These are phyloP conservation scores for Petunia hybrid DNA, from an alignment of 305 asterid species.

Conservation along the genomic window DNA sequence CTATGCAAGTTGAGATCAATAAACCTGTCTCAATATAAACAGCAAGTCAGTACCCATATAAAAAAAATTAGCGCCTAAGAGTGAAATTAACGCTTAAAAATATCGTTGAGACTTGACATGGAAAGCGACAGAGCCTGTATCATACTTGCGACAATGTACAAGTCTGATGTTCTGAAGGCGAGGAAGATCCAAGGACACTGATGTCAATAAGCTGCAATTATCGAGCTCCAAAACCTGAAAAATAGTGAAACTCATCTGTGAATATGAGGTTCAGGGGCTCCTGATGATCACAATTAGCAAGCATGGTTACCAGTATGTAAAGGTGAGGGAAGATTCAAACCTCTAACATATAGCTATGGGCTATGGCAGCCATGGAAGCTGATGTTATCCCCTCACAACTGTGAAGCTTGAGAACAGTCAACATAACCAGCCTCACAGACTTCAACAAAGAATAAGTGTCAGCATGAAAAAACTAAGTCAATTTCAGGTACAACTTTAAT, in stretches of 20 bases:
- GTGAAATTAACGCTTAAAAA: constrained; percentile 16
- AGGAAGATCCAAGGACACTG: constrained; percentile 84
- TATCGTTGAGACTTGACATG: constrained; percentile 12
- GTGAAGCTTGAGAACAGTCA: constrained; percentile 96
- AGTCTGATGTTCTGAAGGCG: constrained; percentile 86
- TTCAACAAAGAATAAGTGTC: constrained; percentile 45
- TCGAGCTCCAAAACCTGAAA: constrained; percentile 94
- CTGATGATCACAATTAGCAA: too few species aligned
- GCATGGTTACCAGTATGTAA: constrained; percentile 22
- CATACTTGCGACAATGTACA: constrained; percentile 98
- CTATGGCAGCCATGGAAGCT: constrained; percentile 89
- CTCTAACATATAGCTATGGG: constrained; percentile 74
- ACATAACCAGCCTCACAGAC: constrained; percentile 84
- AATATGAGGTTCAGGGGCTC: constrained; percentile 15
- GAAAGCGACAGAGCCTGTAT: constrained; percentile 33
- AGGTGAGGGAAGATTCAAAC: constrained; percentile 51
- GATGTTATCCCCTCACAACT: constrained; percentile 98
- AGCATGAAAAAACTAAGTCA: constrained; percentile 11
- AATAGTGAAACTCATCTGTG: background rate
- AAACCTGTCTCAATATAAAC: constrained; percentile 58
- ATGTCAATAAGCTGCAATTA: constrained; percentile 82
- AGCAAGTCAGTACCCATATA: constrained; percentile 26
- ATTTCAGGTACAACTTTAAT: constrained; percentile 30
- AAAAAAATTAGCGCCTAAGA: too few species aligned
- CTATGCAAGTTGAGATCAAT: constrained; percentile 76